Evolutionary conservation across 345 rosid genomes (phyloP).

Genomic region (Kernera saxatilis): DNA sequence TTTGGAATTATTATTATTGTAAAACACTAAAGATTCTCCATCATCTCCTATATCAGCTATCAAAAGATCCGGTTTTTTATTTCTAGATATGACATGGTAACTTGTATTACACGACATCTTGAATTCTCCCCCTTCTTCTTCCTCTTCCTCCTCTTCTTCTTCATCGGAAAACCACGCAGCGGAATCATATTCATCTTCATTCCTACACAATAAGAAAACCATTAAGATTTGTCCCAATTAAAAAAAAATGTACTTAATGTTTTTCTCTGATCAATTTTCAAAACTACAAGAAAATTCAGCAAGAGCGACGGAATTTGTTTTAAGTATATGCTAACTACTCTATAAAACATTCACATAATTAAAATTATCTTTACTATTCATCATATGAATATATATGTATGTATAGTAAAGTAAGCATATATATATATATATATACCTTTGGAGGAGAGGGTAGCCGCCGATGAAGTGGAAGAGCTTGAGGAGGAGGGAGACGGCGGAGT

Average conservation of each 20-base stretch:
- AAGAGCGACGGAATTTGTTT: neutral
- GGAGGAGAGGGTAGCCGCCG: conserved; percentile 58
- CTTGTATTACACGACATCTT: conserved; percentile 29
- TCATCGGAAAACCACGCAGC: conserved; percentile 50
- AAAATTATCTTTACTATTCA: neutral
- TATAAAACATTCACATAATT: neutral
- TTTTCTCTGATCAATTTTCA: neutral
- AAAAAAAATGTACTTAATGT: too few relatives aligned
- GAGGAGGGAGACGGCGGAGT: conserved; percentile 58
- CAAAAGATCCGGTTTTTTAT: conserved; percentile 35
- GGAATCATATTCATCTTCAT: conserved; percentile 53
- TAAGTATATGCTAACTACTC: neutral
- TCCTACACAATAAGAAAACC: conserved; percentile 31
- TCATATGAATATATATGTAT: neutral
- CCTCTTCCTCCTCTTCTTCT: conserved; percentile 48
- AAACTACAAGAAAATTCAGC: neutral
- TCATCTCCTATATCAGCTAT: conserved; percentile 61
- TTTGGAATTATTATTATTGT: conserved; percentile 11
- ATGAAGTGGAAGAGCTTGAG: conserved; percentile 52
- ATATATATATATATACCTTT: conserved; percentile 38
- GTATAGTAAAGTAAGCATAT: neutral
- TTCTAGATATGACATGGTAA: conserved; percentile 36
- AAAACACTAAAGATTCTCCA: conserved; percentile 53
- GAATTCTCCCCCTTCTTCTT: conserved; percentile 31
- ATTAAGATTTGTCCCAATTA: neutral